A percentile compares a stretch with the other conserved stretches of the same genome.
These are phyloP conservation scores for Ganoderma boninense DNA, from an alignment of 1,284 basidiomycete species.

Conservation along the genomic window DNA sequence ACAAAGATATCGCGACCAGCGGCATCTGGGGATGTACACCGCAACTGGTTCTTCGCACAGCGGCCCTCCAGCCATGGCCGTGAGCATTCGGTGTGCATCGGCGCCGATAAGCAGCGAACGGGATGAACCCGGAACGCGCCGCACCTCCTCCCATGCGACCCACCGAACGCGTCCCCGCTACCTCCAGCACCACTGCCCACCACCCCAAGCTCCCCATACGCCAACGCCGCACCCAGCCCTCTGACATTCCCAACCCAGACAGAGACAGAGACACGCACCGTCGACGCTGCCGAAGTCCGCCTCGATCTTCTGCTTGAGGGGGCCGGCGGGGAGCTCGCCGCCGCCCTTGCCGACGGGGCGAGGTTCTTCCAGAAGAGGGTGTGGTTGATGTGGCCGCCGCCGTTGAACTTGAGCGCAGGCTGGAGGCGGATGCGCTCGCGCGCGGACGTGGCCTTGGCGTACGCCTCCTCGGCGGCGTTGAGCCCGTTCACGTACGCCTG, in stretches of 20 bases:
- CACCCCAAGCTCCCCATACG: no score
- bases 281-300: constrained; percentile 78
- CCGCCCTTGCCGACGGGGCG: constrained; percentile 61
- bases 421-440: constrained; percentile 85
- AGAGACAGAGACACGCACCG: constrained; percentile 37
- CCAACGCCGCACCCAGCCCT: not conserved
- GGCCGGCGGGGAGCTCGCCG: constrained; percentile 69
- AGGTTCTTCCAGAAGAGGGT: constrained; percentile 95
- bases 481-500: constrained; percentile 81
- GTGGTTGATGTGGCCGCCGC: constrained; percentile 88
- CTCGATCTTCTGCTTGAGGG: constrained; percentile 75
- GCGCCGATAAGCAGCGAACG: not conserved
- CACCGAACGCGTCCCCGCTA: no score
- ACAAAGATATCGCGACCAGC: no score
- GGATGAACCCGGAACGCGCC: not conserved
- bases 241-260: not conserved
- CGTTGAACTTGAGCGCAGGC: constrained; percentile 77
- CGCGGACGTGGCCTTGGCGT: constrained; percentile 67
- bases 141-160: not conserved
- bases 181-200: no score
- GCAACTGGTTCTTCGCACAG: no score
- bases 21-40: no score
- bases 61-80: not conserved
- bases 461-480: constrained; percentile 80
- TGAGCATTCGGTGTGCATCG: not conserved